A percentile compares a stretch with the other conserved stretches of the same genome.
Evolutionary conservation across 768 basidiomycete genomes (phyloP).

Genomic region (Tulasnella sp.): DNA sequence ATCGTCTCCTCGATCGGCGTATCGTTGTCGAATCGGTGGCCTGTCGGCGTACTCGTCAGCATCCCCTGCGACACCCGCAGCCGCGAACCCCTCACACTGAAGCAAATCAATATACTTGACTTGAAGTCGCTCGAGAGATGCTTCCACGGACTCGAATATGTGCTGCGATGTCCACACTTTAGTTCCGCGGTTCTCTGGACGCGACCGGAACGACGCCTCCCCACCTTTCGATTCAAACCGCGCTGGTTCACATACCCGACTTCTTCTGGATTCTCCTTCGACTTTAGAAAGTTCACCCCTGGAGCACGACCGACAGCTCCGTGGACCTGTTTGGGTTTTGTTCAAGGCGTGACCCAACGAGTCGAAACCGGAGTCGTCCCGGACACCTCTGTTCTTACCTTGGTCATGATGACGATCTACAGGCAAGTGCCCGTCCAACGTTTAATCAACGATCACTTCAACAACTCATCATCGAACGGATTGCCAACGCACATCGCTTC

Average conservation of each 20-base stretch:
- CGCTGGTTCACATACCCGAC: conserved; percentile 7
- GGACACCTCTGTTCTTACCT: background rate
- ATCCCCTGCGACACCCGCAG: background rate
- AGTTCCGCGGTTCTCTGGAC: too few species aligned
- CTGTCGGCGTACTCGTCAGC: background rate
- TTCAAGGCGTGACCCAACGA: background rate
- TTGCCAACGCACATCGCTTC: background rate
- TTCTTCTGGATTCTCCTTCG: background rate
- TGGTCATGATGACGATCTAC: background rate
- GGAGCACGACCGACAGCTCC: background rate
- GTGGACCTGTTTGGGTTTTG: background rate
- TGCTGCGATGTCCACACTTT: background rate
- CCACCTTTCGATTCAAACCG: conserved; percentile 5
- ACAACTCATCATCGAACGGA: too few species aligned
- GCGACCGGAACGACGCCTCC: background rate
- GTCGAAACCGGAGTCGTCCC: background rate
- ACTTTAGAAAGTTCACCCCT: background rate
- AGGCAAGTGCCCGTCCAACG: background rate
- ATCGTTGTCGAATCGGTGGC: conserved; percentile 4
- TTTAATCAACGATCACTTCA: background rate
- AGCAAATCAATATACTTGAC: conserved; percentile 5
- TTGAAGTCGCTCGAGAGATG: background rate
- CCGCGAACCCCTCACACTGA: background rate
- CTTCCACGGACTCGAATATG: conserved; percentile 9
- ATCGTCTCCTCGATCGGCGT: background rate